Conservation (phyloP, 2,329 filamentous ascomycete species). For the Diatrype stigma region DNA sequence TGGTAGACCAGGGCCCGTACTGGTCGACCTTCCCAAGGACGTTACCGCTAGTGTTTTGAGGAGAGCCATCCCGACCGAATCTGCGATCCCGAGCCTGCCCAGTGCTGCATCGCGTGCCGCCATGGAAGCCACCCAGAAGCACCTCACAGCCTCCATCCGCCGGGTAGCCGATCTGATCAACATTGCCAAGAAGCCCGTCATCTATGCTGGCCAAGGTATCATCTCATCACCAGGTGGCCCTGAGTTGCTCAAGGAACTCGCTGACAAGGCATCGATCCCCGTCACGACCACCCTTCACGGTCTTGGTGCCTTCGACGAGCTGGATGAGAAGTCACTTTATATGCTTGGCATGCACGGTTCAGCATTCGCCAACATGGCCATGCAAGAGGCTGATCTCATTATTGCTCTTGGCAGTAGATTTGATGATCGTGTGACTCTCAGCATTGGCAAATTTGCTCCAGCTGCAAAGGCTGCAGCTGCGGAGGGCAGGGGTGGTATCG, state of each 20-base stretch:
- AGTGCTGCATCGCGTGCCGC: constrained; percentile 83
- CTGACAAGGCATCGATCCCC: constrained; percentile 86
- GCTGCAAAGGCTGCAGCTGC: constrained; percentile 78
- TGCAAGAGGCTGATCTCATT: constrained; percentile 94
- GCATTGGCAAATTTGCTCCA: constrained; percentile 82
- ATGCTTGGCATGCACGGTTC: constrained; percentile 99
- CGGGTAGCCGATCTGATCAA: constrained; percentile 82
- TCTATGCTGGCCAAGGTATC: constrained; percentile 91
- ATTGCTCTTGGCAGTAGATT: constrained; percentile 92
- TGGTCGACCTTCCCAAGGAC: constrained; percentile 96
- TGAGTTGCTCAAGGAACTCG: constrained; percentile 74
- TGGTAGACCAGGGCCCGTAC: constrained; percentile 86
- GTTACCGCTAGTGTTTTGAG: constrained; percentile 82
- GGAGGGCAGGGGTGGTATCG: constrained; percentile 85
- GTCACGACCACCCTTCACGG: constrained; percentile 96
- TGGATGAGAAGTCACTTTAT: constrained; percentile 89
- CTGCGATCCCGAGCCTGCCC: constrained; percentile 72
- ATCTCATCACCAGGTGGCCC: constrained; percentile 76
- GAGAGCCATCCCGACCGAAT: constrained; percentile 73
- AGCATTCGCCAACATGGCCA: constrained; percentile 95
- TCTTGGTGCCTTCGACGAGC: constrained; percentile 86
- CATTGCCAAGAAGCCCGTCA: constrained; percentile 85
- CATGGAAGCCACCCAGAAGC: constrained; percentile 65
- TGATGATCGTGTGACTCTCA: constrained; percentile 88
- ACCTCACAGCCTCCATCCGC: constrained; percentile 68